A percentile compares a stretch with the other conserved stretches of the same genome.
Conservation (phyloP, 2,329 filamentous ascomycete genomes). For the Claviceps lovelessii region DNA sequence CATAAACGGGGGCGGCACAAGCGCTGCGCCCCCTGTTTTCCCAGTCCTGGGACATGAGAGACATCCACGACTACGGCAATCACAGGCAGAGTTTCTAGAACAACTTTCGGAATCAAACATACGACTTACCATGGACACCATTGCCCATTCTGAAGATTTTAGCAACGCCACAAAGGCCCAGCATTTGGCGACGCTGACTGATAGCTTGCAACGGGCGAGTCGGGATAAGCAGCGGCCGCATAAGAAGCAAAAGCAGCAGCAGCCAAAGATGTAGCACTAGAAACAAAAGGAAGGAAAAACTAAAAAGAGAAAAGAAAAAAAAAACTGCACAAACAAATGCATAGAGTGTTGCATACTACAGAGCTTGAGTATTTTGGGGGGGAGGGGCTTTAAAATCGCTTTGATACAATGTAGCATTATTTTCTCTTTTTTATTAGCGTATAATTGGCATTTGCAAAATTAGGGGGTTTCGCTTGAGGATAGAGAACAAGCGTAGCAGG, state of each 20-base stretch:
- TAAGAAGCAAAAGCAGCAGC: background rate
- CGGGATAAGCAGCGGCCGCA: background rate
- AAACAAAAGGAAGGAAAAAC: no score
- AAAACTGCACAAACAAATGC: background rate
- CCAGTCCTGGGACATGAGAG: background rate
- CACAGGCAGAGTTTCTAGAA: background rate
- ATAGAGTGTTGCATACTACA: background rate
- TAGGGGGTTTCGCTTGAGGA: background rate
- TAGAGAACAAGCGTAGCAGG: background rate
- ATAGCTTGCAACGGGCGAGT: background rate
- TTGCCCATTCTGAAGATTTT: background rate
- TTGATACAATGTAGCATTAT: background rate
- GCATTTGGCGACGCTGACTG: background rate
- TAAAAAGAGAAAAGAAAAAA: no score
- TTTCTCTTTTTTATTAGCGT: background rate
- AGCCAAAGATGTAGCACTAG: background rate
- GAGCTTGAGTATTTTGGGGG: no score
- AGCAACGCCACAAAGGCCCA: background rate
- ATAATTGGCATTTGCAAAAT: background rate
- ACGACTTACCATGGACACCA: constrained; percentile 1
- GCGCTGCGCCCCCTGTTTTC: no score
- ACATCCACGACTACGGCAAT: background rate
- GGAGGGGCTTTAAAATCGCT: background rate
- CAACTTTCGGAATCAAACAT: background rate
- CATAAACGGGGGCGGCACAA: background rate